phyloP scores from a whole-genome alignment of 2,329 filamentous ascomycete species.

The Colletotrichum phormii region DNA sequence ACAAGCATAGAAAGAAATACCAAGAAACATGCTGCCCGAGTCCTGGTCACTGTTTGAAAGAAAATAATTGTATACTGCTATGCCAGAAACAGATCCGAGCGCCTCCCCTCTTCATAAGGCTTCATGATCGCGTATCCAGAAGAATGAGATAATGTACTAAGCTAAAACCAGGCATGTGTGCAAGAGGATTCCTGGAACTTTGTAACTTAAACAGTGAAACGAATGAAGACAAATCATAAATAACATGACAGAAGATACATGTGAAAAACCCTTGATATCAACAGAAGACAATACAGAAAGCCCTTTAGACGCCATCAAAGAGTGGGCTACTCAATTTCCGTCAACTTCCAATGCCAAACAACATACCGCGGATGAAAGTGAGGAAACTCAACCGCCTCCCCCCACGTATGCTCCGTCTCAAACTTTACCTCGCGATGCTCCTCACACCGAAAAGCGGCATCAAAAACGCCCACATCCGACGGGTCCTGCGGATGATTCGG shows the following conservation, averaged over 20 bases:
- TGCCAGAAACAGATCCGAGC: neutral
- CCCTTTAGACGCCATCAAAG: neutral
- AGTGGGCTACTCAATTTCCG: neutral
- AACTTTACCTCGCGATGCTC: slow-evolving; percentile 11
- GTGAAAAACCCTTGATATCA: neutral
- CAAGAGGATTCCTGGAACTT: neutral
- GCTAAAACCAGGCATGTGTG: neutral
- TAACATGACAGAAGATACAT: neutral
- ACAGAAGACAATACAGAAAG: neutral
- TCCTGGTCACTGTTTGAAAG: neutral
- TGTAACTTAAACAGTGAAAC: neutral
- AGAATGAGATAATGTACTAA: neutral
- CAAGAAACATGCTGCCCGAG: neutral
- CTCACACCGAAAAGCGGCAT: slow-evolving; percentile 26
- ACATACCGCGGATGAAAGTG: slow-evolving; percentile 15
- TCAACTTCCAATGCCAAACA: slow-evolving; percentile 30
- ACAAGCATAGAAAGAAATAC: neutral
- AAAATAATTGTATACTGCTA: neutral
- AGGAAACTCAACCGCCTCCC: slow-evolving; percentile 13
- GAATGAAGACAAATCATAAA: neutral
- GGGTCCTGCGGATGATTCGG: slow-evolving; percentile 30
- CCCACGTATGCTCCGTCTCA: neutral
- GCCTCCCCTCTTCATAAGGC: neutral
- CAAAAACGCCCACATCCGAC: slow-evolving; percentile 15
- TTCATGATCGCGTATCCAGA: neutral